Base-by-base conservation (phyloP, 106 monocot species). In the Hemerocallis citrina region DNA sequence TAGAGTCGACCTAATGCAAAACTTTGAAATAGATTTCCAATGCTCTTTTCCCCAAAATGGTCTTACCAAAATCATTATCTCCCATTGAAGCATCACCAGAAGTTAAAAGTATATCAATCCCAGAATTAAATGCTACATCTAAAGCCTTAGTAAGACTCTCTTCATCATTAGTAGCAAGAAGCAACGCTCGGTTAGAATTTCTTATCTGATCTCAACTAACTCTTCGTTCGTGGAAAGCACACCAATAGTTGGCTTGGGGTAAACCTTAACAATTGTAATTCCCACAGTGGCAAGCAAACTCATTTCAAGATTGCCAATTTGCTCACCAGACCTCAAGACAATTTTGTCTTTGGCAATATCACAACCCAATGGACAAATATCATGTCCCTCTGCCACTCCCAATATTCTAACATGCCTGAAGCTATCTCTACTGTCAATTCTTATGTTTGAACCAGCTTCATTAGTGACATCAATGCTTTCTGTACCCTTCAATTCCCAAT, bases 81-180 rank as follows among this genome's bases (percentile, higher is more conserved):
- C 88, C 88, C 93, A 93, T 88, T 9, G 93, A 88, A 55, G 89
- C 76, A 66, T 85, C 93, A 63, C 93, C 88, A 74, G 93, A 93
- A 55, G 88, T 85, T 65, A 93, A 40, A 45, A 93, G n/a, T n/a
- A n/a, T n/a, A n/a, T n/a, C n/a, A n/a, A n/a, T n/a, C n/a, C n/a
- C n/a, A n/a, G n/a, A n/a, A n/a, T n/a, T n/a, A n/a, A n/a, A n/a
- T n/a, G n/a, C n/a, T n/a, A n/a, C n/a, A n/a, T n/a, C n/a, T n/a
- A n/a, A n/a, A n/a, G n/a, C n/a, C n/a, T n/a, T n/a, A n/a, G n/a
- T n/a, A n/a, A n/a, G n/a, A n/a, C n/a, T 67, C 62, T 69, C 72
- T 68, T 93, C 82, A 37, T 65, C 68, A 55, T 93, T 68, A 77
- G 88, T 79, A 37, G 82, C 75, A 20, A 93, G 62, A 41, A 93